Evolutionary conservation across 164 flowering plant species (phyloP).

Genomic region (Hamamelis virginiana): DNA sequence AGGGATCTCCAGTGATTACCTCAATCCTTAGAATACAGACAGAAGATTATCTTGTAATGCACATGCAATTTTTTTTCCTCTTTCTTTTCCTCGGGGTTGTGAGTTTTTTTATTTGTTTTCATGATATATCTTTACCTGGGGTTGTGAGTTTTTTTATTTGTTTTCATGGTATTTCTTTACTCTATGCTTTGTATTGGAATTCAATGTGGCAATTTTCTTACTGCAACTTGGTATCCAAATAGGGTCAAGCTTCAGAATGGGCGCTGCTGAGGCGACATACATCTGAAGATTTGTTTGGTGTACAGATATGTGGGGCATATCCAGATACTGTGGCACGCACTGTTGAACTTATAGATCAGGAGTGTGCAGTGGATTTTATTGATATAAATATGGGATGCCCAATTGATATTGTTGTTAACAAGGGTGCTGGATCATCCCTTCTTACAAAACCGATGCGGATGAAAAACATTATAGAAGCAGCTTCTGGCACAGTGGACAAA

Average conservation of each 20-base stretch:
- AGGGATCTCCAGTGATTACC: background rate
- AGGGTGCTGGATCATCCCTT: conserved; percentile 98
- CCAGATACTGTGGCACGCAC: conserved; percentile 87
- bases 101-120: background rate
- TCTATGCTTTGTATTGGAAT: background rate
- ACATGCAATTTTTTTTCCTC: background rate
- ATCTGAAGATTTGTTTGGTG: conserved; percentile 90
- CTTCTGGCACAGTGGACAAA: conserved; percentile 61
- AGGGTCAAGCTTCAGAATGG: conserved; percentile 99
- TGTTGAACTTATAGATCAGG: conserved; percentile 80
- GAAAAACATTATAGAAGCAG: conserved; percentile 69
- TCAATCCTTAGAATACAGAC: background rate
- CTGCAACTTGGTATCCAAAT: conserved; percentile 10
- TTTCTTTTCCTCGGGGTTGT: background rate
- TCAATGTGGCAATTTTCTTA: conserved; percentile 6
- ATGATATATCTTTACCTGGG: background rate
- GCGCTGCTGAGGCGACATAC: conserved; percentile 90
- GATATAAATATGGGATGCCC: conserved; percentile 99
- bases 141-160: no score
- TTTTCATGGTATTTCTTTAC: background rate
- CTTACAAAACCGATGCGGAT: conserved; percentile 87
- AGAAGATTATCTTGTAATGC: background rate
- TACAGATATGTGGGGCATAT: conserved; percentile 93
- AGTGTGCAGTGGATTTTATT: conserved; percentile 87
- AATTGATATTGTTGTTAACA: conserved; percentile 88